Base-by-base conservation (phyloP, 2,329 filamentous ascomycete genomes). In the Fusarium keratoplasticum region DNA sequence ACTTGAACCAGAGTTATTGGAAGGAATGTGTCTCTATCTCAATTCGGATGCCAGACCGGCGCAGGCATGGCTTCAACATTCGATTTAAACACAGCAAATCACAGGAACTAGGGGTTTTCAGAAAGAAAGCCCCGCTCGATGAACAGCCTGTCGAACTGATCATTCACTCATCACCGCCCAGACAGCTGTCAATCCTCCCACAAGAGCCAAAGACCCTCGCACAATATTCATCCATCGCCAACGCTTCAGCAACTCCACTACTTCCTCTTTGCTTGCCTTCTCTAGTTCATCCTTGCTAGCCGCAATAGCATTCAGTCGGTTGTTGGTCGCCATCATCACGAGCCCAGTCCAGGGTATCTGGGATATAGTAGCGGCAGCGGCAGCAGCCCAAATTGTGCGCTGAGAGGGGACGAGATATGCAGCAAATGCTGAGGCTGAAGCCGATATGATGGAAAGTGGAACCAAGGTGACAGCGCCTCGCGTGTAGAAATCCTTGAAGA, bases 221-320 rank as follows among this genome's bases (percentile, higher is more conserved):
- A 75, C 66, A 11, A 75, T 73, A 22, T 75, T 75, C 72, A 75
- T 75, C 66, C 72, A 75, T 35, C 63, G 61, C 72, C 72, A 75
- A 2, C 65, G 64, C 62, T 68, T 73, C 52, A 75, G 20, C 61
- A 75, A 52, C 11, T 13, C 44, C 3, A 70, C 60, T 1, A 74
- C 66, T 20, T 75, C 72, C 2, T 75, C 66, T n/a, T 29, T 40
- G 9, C 40, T 61, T 3, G 59, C 50, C 18, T 75, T 75, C 8
- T 75, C 66, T 14, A 73, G 58, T 25, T 73, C 58, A 29, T 40
- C 40, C 18, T 33, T 66, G 38, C 63, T 75, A 6, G 27, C 29
- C 3, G 72, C 62, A 52, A 75, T 68, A 3, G 31, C 58, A n/a
- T 73, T 70, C 2, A 75, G 47, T n/a, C 63, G 52, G 16, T 67